Evolutionary conservation across 371 early-diverging fungal species (phyloP).

Genomic region (Apophysomyces ossiformis): DNA sequence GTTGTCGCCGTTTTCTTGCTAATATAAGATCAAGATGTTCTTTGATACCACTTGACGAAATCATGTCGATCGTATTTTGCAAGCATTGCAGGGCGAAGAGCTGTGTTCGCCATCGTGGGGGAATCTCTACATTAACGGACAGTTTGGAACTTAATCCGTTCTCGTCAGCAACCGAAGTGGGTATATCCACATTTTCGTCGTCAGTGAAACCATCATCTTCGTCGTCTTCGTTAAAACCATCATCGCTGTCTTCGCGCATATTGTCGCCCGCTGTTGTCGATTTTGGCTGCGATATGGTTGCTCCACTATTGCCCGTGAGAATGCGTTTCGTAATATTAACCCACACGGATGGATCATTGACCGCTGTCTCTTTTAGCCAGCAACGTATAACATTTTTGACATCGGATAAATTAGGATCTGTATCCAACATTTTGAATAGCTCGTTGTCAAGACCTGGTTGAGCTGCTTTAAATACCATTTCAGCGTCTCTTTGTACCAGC

Average conservation of each 20-base stretch:
- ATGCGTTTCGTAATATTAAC: constrained; percentile 83
- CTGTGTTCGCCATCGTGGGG: constrained; percentile 91
- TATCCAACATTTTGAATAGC: constrained; percentile 82
- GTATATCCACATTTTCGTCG: constrained; percentile 49
- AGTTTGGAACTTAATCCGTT: constrained; percentile 42
- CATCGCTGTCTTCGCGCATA: constrained; percentile 39
- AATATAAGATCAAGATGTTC: constrained; percentile 75
- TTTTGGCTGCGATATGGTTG: neutral
- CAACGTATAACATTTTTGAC: constrained; percentile 81
- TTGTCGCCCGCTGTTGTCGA: constrained; percentile 8
- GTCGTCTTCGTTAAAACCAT: constrained; percentile 41
- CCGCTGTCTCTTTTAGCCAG: constrained; percentile 75
- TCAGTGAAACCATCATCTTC: constrained; percentile 49
- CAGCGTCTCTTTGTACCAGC: constrained; percentile 80
- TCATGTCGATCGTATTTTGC: constrained; percentile 66
- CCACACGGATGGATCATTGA: constrained; percentile 82
- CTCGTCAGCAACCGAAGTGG: constrained; percentile 52
- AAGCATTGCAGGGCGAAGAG: constrained; percentile 82
- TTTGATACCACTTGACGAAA: constrained; percentile 57
- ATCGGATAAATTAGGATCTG: constrained; percentile 77
- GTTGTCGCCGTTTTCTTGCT: constrained; percentile 63
- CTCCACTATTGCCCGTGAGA: constrained; percentile 54
- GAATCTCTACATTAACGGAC: constrained; percentile 57
- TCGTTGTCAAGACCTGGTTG: constrained; percentile 80
- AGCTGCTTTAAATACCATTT: constrained; percentile 69